Evolutionary conservation across 805 yeast genomes (phyloP).

Genomic region (Candida easanensis): DNA sequence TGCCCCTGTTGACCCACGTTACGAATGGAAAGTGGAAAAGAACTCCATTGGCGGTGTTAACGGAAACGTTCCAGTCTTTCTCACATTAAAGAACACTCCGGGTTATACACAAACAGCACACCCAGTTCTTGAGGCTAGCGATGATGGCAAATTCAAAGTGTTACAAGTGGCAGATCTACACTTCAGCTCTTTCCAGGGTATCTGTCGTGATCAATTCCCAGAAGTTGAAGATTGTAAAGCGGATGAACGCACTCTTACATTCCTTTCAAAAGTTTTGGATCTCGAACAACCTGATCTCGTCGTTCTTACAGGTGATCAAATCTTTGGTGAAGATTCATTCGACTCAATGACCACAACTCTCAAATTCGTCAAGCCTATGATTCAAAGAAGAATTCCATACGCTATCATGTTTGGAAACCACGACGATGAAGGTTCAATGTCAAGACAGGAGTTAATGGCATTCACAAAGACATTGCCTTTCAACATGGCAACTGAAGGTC

Average conservation of each 20-base stretch:
- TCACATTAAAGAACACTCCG: constrained; percentile 24
- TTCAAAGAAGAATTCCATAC: constrained; percentile 70
- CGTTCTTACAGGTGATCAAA: constrained; percentile 87
- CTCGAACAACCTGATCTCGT: constrained; percentile 81
- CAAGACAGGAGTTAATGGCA: constrained; percentile 58
- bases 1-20: constrained; percentile 69
- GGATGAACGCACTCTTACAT: constrained; percentile 52
- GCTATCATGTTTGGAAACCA: constrained; percentile 91
- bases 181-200: constrained; percentile 79
- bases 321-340: constrained; percentile 75
- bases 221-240: constrained; percentile 63
- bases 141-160: constrained; percentile 62
- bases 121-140: constrained; percentile 23
- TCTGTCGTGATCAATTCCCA: constrained; percentile 74
- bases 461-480: constrained; percentile 61
- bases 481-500: constrained; percentile 61
- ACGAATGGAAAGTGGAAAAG: constrained; percentile 50
- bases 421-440: constrained; percentile 80
- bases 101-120: constrained; percentile 4
- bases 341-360: constrained; percentile 82
- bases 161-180: constrained; percentile 91
- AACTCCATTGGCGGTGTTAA: constrained; percentile 6
- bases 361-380: constrained; percentile 71
- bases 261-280: constrained; percentile 63
- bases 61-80: constrained; percentile 20